Evolutionary conservation across 805 yeast species (phyloP), one percentile per base, ranked within the genome.

Genomic region (Zygotorulaspora chibaensis): DNA sequence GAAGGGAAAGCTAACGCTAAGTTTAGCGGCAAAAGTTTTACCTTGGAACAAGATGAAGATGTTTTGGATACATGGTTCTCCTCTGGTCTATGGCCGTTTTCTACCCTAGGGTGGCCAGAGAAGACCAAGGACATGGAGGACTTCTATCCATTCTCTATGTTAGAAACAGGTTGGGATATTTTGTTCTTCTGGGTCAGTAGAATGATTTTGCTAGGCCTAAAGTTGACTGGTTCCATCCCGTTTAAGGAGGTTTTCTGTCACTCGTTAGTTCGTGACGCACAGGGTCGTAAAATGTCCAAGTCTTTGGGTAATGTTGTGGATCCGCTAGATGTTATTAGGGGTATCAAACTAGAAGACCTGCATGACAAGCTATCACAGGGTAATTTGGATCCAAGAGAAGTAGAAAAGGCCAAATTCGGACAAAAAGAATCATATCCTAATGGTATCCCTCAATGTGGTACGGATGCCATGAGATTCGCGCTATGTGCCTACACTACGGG

Each of bases 91-190:
- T 93, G 98, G 98, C 97, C 99, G 48, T 83, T 93, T 65, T 84
- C 96, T 42, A 93, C 96, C 47, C 72, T 93, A 55, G 97, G 97
- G 39, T 93, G 98, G 98, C 99, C 99, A 62, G 71, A 81, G 48
- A 71, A 79, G 63, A 77, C 90, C 44, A 60, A 67, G 42, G 99
- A 93, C 65, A 69, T 88, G 77, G 75, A 79, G 58, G 70, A 70
- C 42, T 93, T 87, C 71, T 84, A 80, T 63, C 98, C 99, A 56
- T 84, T 89, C 83, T 83, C 95, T 23, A 74, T 93, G 85, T 74
- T 93, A 62, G 99, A 93, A 72, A 93, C 99, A 42, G 99, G 99
- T 59, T 93, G 99, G 99, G 99, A 91, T 74, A 91, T 91, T 65
- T 75, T 93, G 64, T 93, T 93, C 80, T 93, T 93, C 84, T 93